These are phyloP conservation scores for Mycoemilia scoparia DNA, from an alignment of 192 early-diverging fungal species.

Conservation along the genomic window DNA sequence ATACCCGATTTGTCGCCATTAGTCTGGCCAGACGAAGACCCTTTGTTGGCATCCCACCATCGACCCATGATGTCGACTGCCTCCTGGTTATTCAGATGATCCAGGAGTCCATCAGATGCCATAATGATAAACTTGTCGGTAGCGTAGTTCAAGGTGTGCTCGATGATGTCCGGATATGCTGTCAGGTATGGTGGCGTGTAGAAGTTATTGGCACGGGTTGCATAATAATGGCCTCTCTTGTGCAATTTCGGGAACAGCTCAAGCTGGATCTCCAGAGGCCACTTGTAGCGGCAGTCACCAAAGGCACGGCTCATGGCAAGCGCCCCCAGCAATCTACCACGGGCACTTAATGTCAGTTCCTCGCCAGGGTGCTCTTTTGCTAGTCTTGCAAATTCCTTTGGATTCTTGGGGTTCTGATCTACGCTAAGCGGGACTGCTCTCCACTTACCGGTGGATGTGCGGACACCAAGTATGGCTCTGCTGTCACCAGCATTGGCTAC, in stretches of 20 bases:
- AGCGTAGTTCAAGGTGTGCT: conserved; percentile 35
- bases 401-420: conserved; percentile 41
- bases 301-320: conserved; percentile 37
- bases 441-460: conserved; percentile 24
- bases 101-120: conserved; percentile 72
- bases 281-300: conserved; percentile 53
- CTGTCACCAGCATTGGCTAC: conserved; percentile 23
- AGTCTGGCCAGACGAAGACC: too few relatives aligned
- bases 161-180: conserved; percentile 47
- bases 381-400: conserved; percentile 32
- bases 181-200: conserved; percentile 56
- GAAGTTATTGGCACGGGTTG: conserved; percentile 29
- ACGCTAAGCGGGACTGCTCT: conserved; percentile 34
- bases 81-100: conserved; percentile 48
- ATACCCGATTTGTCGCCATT: too few relatives aligned
- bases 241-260: conserved; percentile 15
- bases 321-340: conserved; percentile 41
- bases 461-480: conserved; percentile 21
- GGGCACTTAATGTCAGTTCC: conserved; percentile 30
- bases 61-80: conserved; percentile 19
- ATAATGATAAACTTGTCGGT: conserved; percentile 57
- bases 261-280: conserved; percentile 39
- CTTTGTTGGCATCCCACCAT: conserved; percentile 21
- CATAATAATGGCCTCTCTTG: conserved; percentile 17
- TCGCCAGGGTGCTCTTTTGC: conserved; percentile 55